Conservation (phyloP, 2,329 filamentous ascomycete genomes). For the Pyricularia sp. region DNA sequence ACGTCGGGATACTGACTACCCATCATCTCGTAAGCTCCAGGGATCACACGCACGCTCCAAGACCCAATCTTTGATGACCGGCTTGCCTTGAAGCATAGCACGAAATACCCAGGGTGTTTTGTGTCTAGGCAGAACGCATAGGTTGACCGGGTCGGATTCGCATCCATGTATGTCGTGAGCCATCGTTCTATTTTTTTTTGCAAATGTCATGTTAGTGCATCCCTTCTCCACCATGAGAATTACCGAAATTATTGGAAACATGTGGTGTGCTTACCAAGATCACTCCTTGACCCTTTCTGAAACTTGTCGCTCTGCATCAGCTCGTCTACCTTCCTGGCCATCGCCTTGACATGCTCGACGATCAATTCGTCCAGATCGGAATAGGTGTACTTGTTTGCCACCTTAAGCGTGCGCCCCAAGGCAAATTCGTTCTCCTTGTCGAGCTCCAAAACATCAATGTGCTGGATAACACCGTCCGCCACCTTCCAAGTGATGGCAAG, state of each 20-base stretch:
- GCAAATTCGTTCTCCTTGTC: conserved; percentile 97
- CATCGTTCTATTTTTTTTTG: conserved; percentile 63
- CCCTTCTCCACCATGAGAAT: neutral
- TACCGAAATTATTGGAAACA: neutral
- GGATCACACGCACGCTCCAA: conserved; percentile 84
- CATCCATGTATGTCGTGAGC: conserved; percentile 91
- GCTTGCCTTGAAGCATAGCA: conserved; percentile 91
- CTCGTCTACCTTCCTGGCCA: conserved; percentile 96
- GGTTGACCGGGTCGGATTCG: conserved; percentile 86
- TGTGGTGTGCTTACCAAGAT: conserved; percentile 63
- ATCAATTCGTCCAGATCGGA: conserved; percentile 96
- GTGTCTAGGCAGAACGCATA: conserved; percentile 95
- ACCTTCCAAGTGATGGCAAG: conserved; percentile 98
- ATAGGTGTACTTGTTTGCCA: conserved; percentile 84
- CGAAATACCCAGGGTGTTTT: conserved; percentile 90
- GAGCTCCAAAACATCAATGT: conserved; percentile 93
- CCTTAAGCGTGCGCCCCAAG: conserved; percentile 74
- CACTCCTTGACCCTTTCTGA: conserved; percentile 68
- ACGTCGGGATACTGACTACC: conserved; percentile 89
- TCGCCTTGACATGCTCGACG: conserved; percentile 92
- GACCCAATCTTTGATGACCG: conserved; percentile 61
- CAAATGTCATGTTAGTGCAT: conserved; percentile 12
- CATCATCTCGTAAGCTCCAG: conserved; percentile 86
- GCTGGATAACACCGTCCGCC: conserved; percentile 89
- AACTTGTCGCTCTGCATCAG: conserved; percentile 93